phyloP scores from a whole-genome alignment of 768 basidiomycete species.

The Rhodotorula graminis region DNA sequence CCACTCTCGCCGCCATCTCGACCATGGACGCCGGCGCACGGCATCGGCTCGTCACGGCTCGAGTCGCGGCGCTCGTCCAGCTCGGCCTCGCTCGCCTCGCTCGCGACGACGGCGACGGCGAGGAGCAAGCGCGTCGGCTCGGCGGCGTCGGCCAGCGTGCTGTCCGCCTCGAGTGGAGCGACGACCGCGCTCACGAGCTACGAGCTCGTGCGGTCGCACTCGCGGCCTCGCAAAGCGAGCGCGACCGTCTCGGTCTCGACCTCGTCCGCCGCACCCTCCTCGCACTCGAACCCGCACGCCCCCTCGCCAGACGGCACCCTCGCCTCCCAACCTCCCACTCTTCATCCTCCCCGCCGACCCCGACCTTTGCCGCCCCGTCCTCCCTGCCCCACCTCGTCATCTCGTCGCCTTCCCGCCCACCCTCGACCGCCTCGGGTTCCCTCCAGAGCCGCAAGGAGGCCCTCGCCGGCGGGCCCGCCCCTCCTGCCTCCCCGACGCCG shows the following conservation, averaged over 20 bases:
- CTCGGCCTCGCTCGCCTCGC: constrained; percentile 7
- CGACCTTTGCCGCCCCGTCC: not conserved
- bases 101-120: not conserved
- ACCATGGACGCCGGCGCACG: not conserved
- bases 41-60: not conserved
- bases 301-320: not conserved
- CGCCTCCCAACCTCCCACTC: not conserved
- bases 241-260: constrained; percentile 39
- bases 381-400: not conserved
- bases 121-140: not conserved
- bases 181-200: not conserved
- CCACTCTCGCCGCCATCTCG: not conserved
- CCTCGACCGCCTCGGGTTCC: not conserved
- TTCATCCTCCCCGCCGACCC: not conserved
- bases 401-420: not conserved
- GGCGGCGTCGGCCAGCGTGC: not conserved
- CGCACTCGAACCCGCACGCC: not conserved
- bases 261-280: constrained; percentile 12
- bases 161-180: not conserved
- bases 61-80: not conserved
- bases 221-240: constrained; percentile 34
- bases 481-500: not conserved
- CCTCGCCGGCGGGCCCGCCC: no score
- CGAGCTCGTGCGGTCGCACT: constrained; percentile 9
- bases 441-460: not conserved